Percentiles rank a stretch among this genome's conserved stretches.
Conservation (phyloP, 495 filamentous ascomycete species). For the Lasiosphaeria ovina region DNA sequence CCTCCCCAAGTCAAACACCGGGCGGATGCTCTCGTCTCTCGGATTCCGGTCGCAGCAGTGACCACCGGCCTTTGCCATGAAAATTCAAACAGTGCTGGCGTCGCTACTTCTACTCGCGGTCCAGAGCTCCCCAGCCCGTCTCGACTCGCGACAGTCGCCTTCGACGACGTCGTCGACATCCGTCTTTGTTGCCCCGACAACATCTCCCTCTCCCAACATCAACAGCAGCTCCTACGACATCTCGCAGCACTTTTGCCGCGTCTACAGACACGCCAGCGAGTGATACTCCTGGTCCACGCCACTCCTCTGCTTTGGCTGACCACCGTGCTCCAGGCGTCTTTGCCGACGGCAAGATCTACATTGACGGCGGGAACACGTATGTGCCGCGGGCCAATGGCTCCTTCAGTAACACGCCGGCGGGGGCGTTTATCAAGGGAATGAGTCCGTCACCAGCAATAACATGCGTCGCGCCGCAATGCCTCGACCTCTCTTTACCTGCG, state of each 20-base stretch:
- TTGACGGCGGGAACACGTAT: slow-evolving; percentile 20
- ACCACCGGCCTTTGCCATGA: neutral
- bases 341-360: slow-evolving; percentile 22
- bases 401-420: slow-evolving; percentile 9
- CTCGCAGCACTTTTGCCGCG: slow-evolving; percentile 14
- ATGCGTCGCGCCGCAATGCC: neutral
- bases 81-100: neutral
- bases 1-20: too few species aligned
- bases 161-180: slow-evolving; percentile 5
- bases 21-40: neutral
- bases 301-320: neutral
- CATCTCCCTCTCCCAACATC: slow-evolving; percentile 7
- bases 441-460: slow-evolving; percentile 3
- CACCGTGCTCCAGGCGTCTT: slow-evolving; percentile 3
- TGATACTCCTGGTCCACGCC: neutral
- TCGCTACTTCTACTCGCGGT: neutral
- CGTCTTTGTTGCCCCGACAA: slow-evolving; percentile 13
- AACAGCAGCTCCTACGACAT: slow-evolving; percentile 18
- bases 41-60: neutral
- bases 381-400: slow-evolving; percentile 11
- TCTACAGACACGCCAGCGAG: slow-evolving; percentile 18
- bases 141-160: slow-evolving; percentile 2
- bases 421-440: slow-evolving; percentile 10
- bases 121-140: neutral
- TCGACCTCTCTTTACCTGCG: neutral